These are phyloP conservation scores for Aspergillus ustus DNA, from an alignment of 2,329 filamentous ascomycete species.

Conservation along the genomic window DNA sequence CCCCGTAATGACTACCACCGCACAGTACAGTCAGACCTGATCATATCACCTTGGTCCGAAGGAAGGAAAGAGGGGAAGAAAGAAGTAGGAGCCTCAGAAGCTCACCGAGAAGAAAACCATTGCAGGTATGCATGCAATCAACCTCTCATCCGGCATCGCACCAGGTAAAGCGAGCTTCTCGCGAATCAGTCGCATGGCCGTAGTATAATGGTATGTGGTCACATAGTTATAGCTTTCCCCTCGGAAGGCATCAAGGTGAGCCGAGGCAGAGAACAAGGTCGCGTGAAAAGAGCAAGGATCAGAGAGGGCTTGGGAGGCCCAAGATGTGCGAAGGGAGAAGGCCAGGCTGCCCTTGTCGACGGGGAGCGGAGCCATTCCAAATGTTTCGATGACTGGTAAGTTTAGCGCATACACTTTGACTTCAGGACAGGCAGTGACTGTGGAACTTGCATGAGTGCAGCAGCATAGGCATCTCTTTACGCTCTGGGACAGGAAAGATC, in stretches of 20 bases:
- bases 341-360: conserved; percentile 12
- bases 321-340: conserved; percentile 3
- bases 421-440: too few relatives aligned
- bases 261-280: conserved; percentile 10
- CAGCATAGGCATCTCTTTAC: conserved; percentile 13
- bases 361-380: conserved; percentile 10
- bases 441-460: conserved; percentile 13
- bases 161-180: conserved; percentile 6
- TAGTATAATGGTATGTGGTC: conserved; percentile 13
- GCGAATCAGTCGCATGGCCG: conserved; percentile 6
- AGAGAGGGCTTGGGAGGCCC: conserved; percentile 1
- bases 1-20: conserved; percentile 7
- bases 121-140: conserved; percentile 11
- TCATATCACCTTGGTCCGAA: not conserved
- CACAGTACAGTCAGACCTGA: not conserved
- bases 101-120: conserved; percentile 17
- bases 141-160: not conserved
- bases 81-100: not conserved
- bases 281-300: conserved; percentile 14
- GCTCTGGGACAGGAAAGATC: not conserved
- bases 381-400: conserved; percentile 9
- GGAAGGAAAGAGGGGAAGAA: not conserved
- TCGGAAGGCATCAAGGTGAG: conserved; percentile 13
- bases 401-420: too few relatives aligned
- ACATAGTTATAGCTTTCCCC: not conserved